Conservation (phyloP, 441 rosid species). For the Erodium trifolium region DNA sequence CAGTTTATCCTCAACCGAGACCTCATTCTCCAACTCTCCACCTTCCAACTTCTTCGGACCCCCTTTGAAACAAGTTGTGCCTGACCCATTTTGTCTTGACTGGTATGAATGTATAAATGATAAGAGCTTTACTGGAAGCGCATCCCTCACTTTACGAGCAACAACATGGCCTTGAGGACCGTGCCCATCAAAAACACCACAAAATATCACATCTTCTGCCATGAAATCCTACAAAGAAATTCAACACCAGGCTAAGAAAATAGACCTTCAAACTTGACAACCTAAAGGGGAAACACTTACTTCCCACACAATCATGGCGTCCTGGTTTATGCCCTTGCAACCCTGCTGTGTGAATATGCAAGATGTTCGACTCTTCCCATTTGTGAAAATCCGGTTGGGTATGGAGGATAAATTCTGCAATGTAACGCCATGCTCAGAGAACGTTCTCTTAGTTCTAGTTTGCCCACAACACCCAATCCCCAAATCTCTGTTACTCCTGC, state of each 20-base stretch:
- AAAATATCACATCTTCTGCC: slow-evolving; percentile 74
- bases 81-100: slow-evolving; percentile 44
- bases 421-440: slow-evolving; percentile 45
- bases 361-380: slow-evolving; percentile 75
- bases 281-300: slow-evolving; percentile 38
- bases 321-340: slow-evolving; percentile 93
- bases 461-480: slow-evolving; percentile 52
- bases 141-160: slow-evolving; percentile 87
- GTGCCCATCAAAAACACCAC: slow-evolving; percentile 97
- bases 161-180: slow-evolving; percentile 98
- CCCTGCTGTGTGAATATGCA: slow-evolving; percentile 98
- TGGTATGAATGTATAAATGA: slow-evolving; percentile 35
- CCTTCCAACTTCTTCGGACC: slow-evolving; percentile 41
- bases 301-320: slow-evolving; percentile 98
- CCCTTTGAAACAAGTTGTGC: slow-evolving; percentile 45
- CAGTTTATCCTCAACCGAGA: slow-evolving; percentile 47
- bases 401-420: slow-evolving; percentile 54
- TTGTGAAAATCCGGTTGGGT: slow-evolving; percentile 63
- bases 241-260: slow-evolving; percentile 16
- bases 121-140: slow-evolving; percentile 68
- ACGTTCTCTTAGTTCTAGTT: slow-evolving; percentile 60
- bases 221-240: slow-evolving; percentile 62
- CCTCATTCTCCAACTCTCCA: slow-evolving; percentile 53
- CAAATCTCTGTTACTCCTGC: slow-evolving; percentile 34
- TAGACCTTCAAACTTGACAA: slow-evolving; percentile 12